Evolutionary conservation across 2,329 filamentous ascomycete genomes (phyloP), one percentile per base, ranked within the genome.

Genomic region (Dactylellina sp.): DNA sequence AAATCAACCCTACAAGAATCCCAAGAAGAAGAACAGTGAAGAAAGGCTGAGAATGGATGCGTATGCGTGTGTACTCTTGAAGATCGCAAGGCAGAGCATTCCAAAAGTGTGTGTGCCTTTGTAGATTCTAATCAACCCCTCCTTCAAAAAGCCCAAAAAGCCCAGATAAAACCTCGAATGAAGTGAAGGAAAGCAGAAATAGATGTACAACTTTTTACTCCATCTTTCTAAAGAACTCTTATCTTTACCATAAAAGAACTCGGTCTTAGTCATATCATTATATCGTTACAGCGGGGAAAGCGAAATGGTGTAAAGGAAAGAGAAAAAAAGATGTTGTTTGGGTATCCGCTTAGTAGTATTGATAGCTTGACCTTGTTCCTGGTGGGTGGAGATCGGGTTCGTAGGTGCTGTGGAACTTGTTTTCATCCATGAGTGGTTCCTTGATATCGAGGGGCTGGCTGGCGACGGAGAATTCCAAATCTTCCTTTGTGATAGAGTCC

Each of bases 401-500:
- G 70, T 66, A 74, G 46, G 70, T 74, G 70, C 70, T 74, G 61
- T 74, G 70, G 47, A 74, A 66, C 28, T 74, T 74, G 61, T 94
- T 91, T 65, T 95, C 92, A 76, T 95, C 91, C 47, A 89, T 87
- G 16, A 95, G 85, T 9, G 92, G 85, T 76, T 98, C 94, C 84
- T 98, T 98, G 80, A 98, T 91, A 80, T 99, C 95, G 95, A 95
- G 96, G 83, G 92, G 91, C 81, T 94, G 92, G 71, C 92, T 92
- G 76, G 94, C 94, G 55, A 99, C 95, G 1, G 93, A 97, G 82
- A 99, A 99, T 81, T 99, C 95, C 77, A 99, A 89, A 81, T 99
- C 95, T 83, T 99, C 95, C 80, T 91, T 93, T 20, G 95, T 99
- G 81, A 99, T 99, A 14, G 93, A 97, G 80, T 99, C 95, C 95